A percentile compares a stretch with the other conserved stretches of the same genome.
Evolutionary conservation across 2,329 filamentous ascomycete species (phyloP).

Genomic region (Hypoxylon sp.): DNA sequence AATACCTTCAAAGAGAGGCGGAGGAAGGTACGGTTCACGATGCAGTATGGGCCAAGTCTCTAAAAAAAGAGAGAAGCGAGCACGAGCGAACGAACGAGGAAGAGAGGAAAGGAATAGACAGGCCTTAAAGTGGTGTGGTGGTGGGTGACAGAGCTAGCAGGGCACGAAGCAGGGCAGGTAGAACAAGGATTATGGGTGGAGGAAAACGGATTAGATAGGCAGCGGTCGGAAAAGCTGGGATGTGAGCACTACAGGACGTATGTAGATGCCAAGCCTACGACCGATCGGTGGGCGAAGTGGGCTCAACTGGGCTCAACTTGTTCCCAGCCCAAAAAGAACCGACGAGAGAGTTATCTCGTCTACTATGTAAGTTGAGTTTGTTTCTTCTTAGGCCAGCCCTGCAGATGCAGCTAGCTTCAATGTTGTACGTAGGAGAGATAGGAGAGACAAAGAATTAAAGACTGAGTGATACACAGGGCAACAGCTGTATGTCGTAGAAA

Average conservation of each 20-base stretch:
- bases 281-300: conserved; percentile 42
- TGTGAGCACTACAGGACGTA: conserved; percentile 38
- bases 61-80: conserved; percentile 34
- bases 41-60: conserved; percentile 38
- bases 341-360: conserved; percentile 2
- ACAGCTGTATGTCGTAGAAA: conserved; percentile 18
- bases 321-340: conserved; percentile 12
- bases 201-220: conserved; percentile 36
- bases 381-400: conserved; percentile 22
- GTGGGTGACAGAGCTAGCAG: conserved; percentile 27
- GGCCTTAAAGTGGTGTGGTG: conserved; percentile 45
- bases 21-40: conserved; percentile 43
- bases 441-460: conserved; percentile 34
- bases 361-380: conserved; percentile 13
- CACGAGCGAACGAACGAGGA: conserved; percentile 34
- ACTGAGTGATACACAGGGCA: conserved; percentile 24
- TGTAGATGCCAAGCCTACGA: conserved; percentile 44
- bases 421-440: conserved; percentile 5
- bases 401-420: conserved; percentile 6
- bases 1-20: conserved; percentile 41
- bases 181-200: conserved; percentile 40
- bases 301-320: conserved; percentile 17
- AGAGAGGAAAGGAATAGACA: conserved; percentile 37
- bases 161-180: conserved; percentile 24
- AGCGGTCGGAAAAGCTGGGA: conserved; percentile 40